Percentiles rank a stretch among this genome's conserved stretches.
These are phyloP conservation scores for Candida insectorum DNA, from an alignment of 805 yeast species.

Conservation along the genomic window DNA sequence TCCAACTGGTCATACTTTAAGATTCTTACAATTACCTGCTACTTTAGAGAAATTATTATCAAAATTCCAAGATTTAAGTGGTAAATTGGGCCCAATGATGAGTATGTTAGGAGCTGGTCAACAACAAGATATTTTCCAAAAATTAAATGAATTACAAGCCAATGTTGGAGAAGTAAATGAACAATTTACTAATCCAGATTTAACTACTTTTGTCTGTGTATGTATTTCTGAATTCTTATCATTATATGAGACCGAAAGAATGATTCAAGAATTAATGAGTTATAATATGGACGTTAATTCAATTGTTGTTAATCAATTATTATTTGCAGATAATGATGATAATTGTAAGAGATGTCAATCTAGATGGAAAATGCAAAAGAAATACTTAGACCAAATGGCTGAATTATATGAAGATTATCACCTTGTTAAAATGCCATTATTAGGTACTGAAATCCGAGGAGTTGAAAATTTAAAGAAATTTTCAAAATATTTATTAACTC, in stretches of 20 bases:
- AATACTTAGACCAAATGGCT: slow-evolving; percentile 90
- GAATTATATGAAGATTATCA: slow-evolving; percentile 98
- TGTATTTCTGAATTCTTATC: slow-evolving; percentile 97
- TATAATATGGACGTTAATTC: slow-evolving; percentile 96
- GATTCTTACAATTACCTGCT: slow-evolving; percentile 92
- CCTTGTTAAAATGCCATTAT: slow-evolving; percentile 89
- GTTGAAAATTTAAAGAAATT: slow-evolving; percentile 78
- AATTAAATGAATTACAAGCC: slow-evolving; percentile 75
- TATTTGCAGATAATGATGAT: slow-evolving; percentile 76
- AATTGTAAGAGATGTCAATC: slow-evolving; percentile 86
- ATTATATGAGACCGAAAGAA: slow-evolving; percentile 93
- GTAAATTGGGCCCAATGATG: slow-evolving; percentile 87
- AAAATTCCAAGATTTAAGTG: slow-evolving; percentile 82
- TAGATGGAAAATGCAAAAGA: slow-evolving; percentile 93
- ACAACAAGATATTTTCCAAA: slow-evolving; percentile 68
- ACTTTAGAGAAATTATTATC: slow-evolving; percentile 84
- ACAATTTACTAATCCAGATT: slow-evolving; percentile 93
- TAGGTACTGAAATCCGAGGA: slow-evolving; percentile 95
- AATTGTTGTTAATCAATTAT: slow-evolving; percentile 89
- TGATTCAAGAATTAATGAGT: slow-evolving; percentile 92
- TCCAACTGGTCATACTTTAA: slow-evolving; percentile 96
- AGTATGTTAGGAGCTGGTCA: slow-evolving; percentile 68
- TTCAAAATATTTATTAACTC: slow-evolving; percentile 73
- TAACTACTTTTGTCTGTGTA: slow-evolving; percentile 94
- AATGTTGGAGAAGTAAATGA: slow-evolving; percentile 85